Evolutionary conservation across 2,329 filamentous ascomycete genomes (phyloP), one percentile per base, ranked within the genome.

Genomic region (Lizonia empirigonia): DNA sequence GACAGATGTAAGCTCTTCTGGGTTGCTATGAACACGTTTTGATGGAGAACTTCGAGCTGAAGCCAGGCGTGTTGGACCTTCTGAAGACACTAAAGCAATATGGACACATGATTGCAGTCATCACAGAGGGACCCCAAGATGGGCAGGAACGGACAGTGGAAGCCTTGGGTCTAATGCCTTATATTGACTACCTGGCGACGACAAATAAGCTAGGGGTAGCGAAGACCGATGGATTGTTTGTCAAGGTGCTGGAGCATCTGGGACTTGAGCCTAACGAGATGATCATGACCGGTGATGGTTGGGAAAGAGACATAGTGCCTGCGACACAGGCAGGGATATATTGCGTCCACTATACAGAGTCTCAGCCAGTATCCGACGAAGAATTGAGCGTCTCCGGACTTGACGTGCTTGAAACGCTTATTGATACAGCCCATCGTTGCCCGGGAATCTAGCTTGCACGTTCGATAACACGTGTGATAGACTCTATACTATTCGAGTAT

Each of bases 91-190:
- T 80, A 2, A 74, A 70, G 41, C 9, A 24, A 0, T 55, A 65
- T 0, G 70, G 70, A 0, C 76, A 77, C 55, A 76, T 70, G n/a
- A 64, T 80, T 3, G 67, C 70, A 0, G 57, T 80, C 15, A 68
- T 81, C 1, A 80, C 78, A 0, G 78, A 81, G 55, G 77, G 78
- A 0, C 78, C 77, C 0, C 71, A 76, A 30, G 78, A 80, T 60
- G 73, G 77, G 2, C 78, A 81, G 45, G 68, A 76, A 53, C 74
- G 77, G 60, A 77, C 78, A 0, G 33, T 78, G 1, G 37, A 59
- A 12, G 56, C 67, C n/a, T 61, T 77, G 12, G 69, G 69, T 5
- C 10, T 74, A 22, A 24, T 16, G 30, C 30, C 49, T 0, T 67
- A 61, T 26, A 42, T 72, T 13, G 67, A 76, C 50, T 47, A 63